A percentile compares a stretch with the other conserved stretches of the same genome.
Conservation (phyloP, 2,329 filamentous ascomycete genomes). For the Boeremia lycopersici region DNA sequence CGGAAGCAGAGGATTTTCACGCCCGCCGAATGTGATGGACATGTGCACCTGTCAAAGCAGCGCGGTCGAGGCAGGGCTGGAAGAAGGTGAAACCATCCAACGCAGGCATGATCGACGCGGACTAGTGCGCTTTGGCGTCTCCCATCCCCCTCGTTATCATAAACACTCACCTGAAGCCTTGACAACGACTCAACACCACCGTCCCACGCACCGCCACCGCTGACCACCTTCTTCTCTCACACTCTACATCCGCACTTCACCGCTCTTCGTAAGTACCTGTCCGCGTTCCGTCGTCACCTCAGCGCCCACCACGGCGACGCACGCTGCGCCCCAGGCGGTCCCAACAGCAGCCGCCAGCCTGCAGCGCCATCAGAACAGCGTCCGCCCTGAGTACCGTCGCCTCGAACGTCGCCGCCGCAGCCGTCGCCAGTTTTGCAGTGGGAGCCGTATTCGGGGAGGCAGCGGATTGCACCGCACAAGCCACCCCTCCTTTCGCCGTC, state of each 20-base stretch:
- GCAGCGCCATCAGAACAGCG: conserved; percentile 26
- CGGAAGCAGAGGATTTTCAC: not conserved
- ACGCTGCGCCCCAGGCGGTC: conserved; percentile 36
- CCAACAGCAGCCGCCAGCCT: conserved; percentile 16
- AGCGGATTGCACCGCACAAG: conserved; percentile 28
- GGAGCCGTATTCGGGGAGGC: conserved; percentile 18
- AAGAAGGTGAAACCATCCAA: conserved; percentile 29
- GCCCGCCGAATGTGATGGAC: conserved; percentile 19
- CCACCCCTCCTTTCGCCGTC: conserved; percentile 40
- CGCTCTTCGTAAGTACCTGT: conserved; percentile 40
- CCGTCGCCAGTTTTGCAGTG: conserved; percentile 19
- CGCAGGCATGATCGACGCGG: conserved; percentile 34
- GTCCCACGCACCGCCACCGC: conserved; percentile 25
- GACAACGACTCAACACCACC: conserved; percentile 26
- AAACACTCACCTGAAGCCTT: conserved; percentile 30
- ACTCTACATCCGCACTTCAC: conserved; percentile 17
- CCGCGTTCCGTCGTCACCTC: conserved; percentile 36
- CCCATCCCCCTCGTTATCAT: conserved; percentile 15
- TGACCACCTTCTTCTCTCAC: conserved; percentile 19
- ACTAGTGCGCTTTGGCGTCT: conserved; percentile 14
- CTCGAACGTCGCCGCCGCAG: conserved; percentile 11
- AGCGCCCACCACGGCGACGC: conserved; percentile 29
- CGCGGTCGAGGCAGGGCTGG: conserved; percentile 10
- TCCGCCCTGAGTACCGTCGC: conserved; percentile 18
- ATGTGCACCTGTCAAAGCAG: conserved; percentile 18